These are phyloP conservation scores for Chytriomyces hyalinus DNA, from an alignment of 192 early-diverging fungal species.

Conservation along the genomic window DNA sequence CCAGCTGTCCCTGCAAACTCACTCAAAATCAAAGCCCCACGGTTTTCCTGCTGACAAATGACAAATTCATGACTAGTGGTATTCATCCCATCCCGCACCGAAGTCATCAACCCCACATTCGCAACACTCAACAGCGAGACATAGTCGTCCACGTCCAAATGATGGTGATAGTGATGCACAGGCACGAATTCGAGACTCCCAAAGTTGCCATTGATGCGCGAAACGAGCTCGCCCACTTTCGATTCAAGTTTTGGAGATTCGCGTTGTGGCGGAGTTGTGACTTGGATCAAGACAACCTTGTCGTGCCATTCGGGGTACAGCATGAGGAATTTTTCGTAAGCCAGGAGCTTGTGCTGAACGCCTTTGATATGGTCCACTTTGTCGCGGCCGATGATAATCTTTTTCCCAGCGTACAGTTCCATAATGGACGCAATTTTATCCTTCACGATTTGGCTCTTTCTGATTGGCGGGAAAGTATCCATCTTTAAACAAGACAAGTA, in stretches of 20 bases:
- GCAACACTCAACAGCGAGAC: conserved; percentile 90
- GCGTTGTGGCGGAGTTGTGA: conserved; percentile 83
- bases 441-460: conserved; percentile 67
- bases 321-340: conserved; percentile 90
- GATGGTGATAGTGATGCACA: conserved; percentile 89
- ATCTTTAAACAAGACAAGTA: neutral
- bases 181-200: conserved; percentile 96
- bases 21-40: conserved; percentile 87
- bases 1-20: conserved; percentile 98
- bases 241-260: conserved; percentile 64
- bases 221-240: conserved; percentile 85
- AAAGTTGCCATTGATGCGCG: conserved; percentile 89
- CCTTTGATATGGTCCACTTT: conserved; percentile 94
- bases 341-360: conserved; percentile 91
- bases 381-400: conserved; percentile 96
- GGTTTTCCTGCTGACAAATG: conserved; percentile 80
- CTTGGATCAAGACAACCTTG: conserved; percentile 94
- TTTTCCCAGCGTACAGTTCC: conserved; percentile 85
- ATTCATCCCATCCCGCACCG: conserved; percentile 97
- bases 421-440: conserved; percentile 80
- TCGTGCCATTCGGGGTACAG: conserved; percentile 90
- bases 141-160: conserved; percentile 95
- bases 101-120: conserved; percentile 91
- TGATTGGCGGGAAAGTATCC: conserved; percentile 28
- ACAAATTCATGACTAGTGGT: conserved; percentile 93